Evolutionary conservation across 208 protist genomes (phyloP).

Genomic region (Leishmania tropica): DNA sequence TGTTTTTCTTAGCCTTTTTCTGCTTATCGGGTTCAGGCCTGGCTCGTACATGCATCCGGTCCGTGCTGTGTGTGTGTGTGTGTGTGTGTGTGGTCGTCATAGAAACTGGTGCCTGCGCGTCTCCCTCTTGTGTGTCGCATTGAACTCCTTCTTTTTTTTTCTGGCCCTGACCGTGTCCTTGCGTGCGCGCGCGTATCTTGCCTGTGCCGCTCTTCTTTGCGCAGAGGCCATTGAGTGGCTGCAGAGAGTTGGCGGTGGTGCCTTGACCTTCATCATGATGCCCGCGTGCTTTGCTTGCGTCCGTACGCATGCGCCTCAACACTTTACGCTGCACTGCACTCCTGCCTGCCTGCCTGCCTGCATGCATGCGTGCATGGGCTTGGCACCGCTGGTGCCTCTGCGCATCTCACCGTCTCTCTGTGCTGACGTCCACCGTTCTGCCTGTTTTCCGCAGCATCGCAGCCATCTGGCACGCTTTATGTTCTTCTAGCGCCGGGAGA

Average conservation of each 20-base stretch:
- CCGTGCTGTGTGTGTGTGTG: not conserved
- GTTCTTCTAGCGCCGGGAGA: too few species aligned
- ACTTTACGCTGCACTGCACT: not conserved
- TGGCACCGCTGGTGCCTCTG: not conserved
- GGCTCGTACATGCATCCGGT: not conserved
- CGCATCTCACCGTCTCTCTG: not conserved
- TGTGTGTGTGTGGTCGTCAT: not conserved
- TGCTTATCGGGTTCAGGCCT: not conserved
- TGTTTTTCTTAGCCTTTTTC: not conserved
- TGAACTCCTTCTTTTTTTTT: not conserved
- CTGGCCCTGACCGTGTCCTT: not conserved
- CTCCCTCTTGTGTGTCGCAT: not conserved
- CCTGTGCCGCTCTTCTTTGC: not conserved
- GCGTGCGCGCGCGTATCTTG: not conserved
- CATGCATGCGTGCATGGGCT: not conserved
- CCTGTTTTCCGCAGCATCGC: not conserved
- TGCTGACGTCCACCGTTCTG: slow-evolving; percentile 1
- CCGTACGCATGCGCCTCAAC: not conserved
- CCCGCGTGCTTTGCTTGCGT: not conserved
- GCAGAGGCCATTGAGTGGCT: not conserved
- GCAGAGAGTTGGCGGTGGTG: not conserved
- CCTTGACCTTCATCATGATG: not conserved
- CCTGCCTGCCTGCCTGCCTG: not conserved
- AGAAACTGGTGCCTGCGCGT: not conserved
- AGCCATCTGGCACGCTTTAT: not conserved